These are phyloP conservation scores for Glaciozyma martinii DNA, from an alignment of 768 basidiomycete genomes.

Conservation along the genomic window DNA sequence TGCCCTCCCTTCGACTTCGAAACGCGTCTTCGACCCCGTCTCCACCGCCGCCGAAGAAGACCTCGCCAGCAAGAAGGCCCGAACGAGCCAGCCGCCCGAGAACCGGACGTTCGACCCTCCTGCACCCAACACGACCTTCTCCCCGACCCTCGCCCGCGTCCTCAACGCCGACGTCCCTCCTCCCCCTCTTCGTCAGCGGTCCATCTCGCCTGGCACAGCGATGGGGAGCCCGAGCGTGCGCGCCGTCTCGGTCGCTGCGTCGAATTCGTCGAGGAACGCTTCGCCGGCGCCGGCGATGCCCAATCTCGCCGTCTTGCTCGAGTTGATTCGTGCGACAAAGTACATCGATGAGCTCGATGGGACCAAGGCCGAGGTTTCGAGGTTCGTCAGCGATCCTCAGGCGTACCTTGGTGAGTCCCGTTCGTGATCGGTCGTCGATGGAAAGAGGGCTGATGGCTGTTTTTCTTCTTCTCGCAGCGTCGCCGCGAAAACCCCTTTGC, in stretches of 20 bases:
- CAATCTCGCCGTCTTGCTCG: slow-evolving; percentile 17
- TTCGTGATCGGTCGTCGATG: background rate
- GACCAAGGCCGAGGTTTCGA: slow-evolving; percentile 23
- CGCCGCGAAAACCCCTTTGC: background rate
- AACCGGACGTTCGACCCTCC: background rate
- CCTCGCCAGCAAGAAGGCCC: background rate
- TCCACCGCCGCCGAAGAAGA: background rate
- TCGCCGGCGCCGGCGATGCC: slow-evolving; percentile 7
- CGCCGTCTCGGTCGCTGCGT: background rate
- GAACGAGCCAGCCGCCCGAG: background rate
- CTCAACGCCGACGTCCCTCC: background rate
- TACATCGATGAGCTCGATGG: slow-evolving; percentile 13
- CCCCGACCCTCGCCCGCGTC: background rate
- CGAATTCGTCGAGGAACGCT: slow-evolving; percentile 1
- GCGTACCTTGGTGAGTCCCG: slow-evolving; percentile 15
- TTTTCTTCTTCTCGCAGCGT: background rate
- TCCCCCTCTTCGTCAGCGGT: background rate
- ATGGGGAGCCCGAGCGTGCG: background rate
- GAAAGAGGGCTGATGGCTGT: background rate
- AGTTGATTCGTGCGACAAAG: slow-evolving; percentile 3
- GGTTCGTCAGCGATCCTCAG: slow-evolving; percentile 16
- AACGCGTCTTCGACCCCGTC: background rate
- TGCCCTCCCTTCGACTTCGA: background rate
- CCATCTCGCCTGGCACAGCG: slow-evolving; percentile 3
- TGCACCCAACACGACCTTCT: background rate